phyloP scores from a whole-genome alignment of 768 basidiomycete genomes.

The Podaxis sp. region DNA sequence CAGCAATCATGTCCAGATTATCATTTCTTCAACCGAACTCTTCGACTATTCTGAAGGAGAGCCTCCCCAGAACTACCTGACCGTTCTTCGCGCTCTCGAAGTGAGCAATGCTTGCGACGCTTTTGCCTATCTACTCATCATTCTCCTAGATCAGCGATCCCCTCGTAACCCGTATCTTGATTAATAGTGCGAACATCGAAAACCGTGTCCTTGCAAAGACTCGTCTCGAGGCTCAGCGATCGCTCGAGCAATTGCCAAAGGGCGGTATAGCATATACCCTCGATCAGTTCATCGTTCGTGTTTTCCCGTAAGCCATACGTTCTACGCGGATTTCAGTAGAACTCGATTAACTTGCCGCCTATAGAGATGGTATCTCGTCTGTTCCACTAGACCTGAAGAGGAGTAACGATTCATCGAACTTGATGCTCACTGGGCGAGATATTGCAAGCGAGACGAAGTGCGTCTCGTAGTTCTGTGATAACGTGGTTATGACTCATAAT shows the following conservation, averaged over 20 bases:
- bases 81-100: conserved; percentile 79
- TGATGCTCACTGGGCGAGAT: conserved; percentile 56
- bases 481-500: background rate
- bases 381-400: conserved; percentile 30
- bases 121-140: background rate
- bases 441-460: conserved; percentile 46
- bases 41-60: conserved; percentile 84
- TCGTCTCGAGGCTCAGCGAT: conserved; percentile 62
- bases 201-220: conserved; percentile 58
- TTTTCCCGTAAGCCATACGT: conserved; percentile 52
- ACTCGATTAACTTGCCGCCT: background rate
- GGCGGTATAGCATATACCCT: conserved; percentile 64
- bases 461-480: conserved; percentile 15
- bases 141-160: conserved; percentile 64
- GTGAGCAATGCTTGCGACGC: conserved; percentile 25
- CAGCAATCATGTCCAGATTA: conserved; percentile 50
- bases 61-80: conserved; percentile 57
- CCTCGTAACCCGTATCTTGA: conserved; percentile 75
- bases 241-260: conserved; percentile 38
- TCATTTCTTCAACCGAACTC: conserved; percentile 68
- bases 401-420: conserved; percentile 35
- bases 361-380: conserved; percentile 65
- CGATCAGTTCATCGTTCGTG: conserved; percentile 61
- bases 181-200: conserved; percentile 77
- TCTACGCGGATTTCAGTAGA: background rate